Conservation (phyloP, 441 rosid species). For the California macrophylla region DNA sequence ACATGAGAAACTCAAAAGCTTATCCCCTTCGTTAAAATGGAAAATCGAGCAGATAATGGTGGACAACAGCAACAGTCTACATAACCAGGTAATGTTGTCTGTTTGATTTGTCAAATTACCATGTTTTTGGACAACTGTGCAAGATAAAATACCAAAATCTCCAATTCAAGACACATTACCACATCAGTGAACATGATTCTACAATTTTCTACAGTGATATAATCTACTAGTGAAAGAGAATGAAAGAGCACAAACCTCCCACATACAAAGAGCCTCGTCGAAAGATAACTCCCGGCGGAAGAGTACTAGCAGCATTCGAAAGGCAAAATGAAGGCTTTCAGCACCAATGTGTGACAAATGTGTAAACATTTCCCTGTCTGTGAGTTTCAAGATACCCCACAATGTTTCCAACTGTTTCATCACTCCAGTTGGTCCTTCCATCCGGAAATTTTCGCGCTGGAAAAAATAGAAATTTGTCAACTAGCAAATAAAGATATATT, state of each 20-base stretch:
- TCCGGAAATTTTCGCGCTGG: slow-evolving; percentile 80
- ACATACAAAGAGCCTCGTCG: slow-evolving; percentile 70
- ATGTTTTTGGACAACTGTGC: not conserved
- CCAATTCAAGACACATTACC: not conserved
- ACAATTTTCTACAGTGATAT: not conserved
- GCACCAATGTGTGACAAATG: slow-evolving; percentile 78
- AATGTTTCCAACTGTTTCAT: slow-evolving; percentile 79
- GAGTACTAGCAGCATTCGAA: slow-evolving; percentile 85
- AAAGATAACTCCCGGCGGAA: slow-evolving; percentile 85
- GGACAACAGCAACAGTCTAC: not conserved
- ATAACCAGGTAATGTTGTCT: not conserved
- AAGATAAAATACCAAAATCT: not conserved
- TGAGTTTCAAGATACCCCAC: slow-evolving; percentile 75
- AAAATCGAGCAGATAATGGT: not conserved
- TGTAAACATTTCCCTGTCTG: slow-evolving; percentile 70
- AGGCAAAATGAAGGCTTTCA: slow-evolving; percentile 95
- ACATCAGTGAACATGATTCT: not conserved
- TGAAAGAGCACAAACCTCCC: slow-evolving; percentile 63
- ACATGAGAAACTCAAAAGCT: not conserved
- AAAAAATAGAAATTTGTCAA: slow-evolving; percentile 17
- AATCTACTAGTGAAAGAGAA: slow-evolving; percentile 9
- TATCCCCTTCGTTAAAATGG: not conserved
- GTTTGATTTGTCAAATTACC: not conserved
- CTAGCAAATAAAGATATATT: slow-evolving; percentile 22
- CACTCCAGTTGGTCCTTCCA: slow-evolving; percentile 93